phyloP scores from a whole-genome alignment of 2,329 filamentous ascomycete species.

The Albifimbria verrucaria region DNA sequence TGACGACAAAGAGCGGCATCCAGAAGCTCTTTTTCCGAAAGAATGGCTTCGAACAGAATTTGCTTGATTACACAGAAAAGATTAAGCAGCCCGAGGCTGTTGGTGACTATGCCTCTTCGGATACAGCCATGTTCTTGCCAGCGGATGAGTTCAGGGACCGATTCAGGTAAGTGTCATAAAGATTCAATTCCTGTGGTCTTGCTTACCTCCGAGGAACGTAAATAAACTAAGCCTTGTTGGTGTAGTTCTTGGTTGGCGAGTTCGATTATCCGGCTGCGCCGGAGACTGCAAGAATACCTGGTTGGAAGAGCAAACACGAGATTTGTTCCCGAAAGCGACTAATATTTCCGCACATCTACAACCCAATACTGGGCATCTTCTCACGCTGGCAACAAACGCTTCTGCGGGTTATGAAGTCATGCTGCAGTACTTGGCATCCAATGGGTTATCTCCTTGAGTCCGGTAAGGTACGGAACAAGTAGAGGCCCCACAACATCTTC shows the following conservation, averaged over 20 bases:
- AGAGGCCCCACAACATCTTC: no score
- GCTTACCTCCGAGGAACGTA: not conserved
- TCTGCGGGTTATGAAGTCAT: slow-evolving; percentile 23
- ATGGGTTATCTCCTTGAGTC: no score
- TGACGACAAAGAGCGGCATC: slow-evolving; percentile 18
- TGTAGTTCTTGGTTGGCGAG: slow-evolving; percentile 24
- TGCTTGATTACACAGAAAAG: slow-evolving; percentile 24
- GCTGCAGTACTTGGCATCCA: slow-evolving; percentile 6
- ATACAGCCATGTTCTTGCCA: slow-evolving; percentile 15
- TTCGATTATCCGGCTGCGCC: slow-evolving; percentile 29
- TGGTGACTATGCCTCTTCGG: slow-evolving; percentile 22
- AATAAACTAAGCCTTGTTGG: not conserved
- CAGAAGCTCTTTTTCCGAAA: slow-evolving; percentile 31
- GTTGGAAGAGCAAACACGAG: slow-evolving; percentile 6
- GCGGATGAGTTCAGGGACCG: slow-evolving; percentile 25
- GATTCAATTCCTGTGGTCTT: not conserved
- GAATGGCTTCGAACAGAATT: slow-evolving; percentile 21
- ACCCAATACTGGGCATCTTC: slow-evolving; percentile 31
- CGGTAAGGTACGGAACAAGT: no score
- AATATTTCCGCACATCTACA: slow-evolving; percentile 25
- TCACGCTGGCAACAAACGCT: slow-evolving; percentile 33
- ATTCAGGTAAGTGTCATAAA: slow-evolving; percentile 19
- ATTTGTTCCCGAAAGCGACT: slow-evolving; percentile 23
- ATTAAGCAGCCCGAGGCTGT: slow-evolving; percentile 30
- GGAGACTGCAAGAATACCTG: slow-evolving; percentile 29